phyloP scores from a whole-genome alignment of 1,284 basidiomycete species.

The Marasmius fiardii region DNA sequence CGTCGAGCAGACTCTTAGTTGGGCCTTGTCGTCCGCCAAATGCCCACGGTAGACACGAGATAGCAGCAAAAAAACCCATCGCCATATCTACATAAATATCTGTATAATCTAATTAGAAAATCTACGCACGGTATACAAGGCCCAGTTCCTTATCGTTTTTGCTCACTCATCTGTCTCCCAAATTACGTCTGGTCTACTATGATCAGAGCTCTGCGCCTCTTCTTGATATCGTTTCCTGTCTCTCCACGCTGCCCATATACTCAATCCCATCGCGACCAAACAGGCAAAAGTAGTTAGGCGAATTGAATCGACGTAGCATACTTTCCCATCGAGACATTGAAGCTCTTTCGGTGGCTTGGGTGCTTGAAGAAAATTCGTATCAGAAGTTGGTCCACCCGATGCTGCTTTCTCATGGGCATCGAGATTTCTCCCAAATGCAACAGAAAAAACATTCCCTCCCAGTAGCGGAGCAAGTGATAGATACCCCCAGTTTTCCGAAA shows the following conservation, averaged over 20 bases:
- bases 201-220: background rate
- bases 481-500: conserved; percentile 87
- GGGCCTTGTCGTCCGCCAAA: too few relatives aligned
- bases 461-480: conserved; percentile 74
- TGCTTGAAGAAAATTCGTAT: background rate
- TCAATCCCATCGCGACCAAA: conserved; percentile 42
- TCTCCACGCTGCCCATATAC: conserved; percentile 45
- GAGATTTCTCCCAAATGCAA: conserved; percentile 78
- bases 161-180: conserved; percentile 8
- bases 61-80: too few relatives aligned
- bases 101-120: background rate
- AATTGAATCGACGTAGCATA: conserved; percentile 51
- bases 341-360: background rate
- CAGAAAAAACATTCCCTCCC: conserved; percentile 82
- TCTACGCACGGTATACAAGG: background rate
- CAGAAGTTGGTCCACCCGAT: background rate
- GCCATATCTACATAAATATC: too few relatives aligned
- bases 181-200: conserved; percentile 2
- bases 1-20: too few relatives aligned
- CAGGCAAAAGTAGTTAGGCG: conserved; percentile 48
- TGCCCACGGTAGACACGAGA: too few relatives aligned
- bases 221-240: conserved; percentile 31
- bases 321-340: conserved; percentile 46
- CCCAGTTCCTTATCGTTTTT: background rate
- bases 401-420: conserved; percentile 56